Base-by-base conservation (phyloP, 805 yeast species). In the Cyberlindnera saturnus region DNA sequence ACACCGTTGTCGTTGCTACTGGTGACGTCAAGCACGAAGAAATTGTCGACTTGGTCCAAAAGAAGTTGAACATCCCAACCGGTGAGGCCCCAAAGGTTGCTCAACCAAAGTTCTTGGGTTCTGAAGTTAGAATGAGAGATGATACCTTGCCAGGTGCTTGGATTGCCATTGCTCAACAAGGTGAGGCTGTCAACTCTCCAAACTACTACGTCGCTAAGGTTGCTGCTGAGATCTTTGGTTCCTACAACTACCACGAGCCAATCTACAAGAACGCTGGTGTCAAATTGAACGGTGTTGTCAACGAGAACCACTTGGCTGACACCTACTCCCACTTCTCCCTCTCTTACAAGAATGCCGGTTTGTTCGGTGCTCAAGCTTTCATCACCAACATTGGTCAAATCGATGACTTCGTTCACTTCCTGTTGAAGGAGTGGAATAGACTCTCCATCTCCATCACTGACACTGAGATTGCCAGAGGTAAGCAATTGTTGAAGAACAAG, bases 351-450 rank as follows among this genome's bases (percentile, higher is more conserved):
- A 87, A 84, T 66, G 71, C 83, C 45, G 93, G 93, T 62, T 75
- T 86, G 64, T 86, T 90, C 87, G 95, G 95, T 63, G 81, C 82
- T 70, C 70, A 75, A 64, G 73, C 86, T 49, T 79, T 75, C 61
- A 73, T 82, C 51, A 68, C 81, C 46, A 77, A 82, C 66, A 63
- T 81, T 52, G 64, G 51, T 34, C 68, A 70, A 56, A 69, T 86
- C 53, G 95, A 86, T 66, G 95, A 86, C 62, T 75, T 83, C 51
- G 73, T 81, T 49, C 95, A 86, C 67, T 86, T 86, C 70, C 73
- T 87, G 46, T 71, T 85, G 67, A 86, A 83, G 67, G 86, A 85
- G 73, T 86, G 95, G 93, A 85, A 84, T 75, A 80, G 93, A 75
- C 75, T 84, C 65, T 73, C 90, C 18, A 69, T 82, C 54, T 81